Base-by-base conservation (phyloP, 345 rosid genomes). In the Cardiospermum halicacabum region DNA sequence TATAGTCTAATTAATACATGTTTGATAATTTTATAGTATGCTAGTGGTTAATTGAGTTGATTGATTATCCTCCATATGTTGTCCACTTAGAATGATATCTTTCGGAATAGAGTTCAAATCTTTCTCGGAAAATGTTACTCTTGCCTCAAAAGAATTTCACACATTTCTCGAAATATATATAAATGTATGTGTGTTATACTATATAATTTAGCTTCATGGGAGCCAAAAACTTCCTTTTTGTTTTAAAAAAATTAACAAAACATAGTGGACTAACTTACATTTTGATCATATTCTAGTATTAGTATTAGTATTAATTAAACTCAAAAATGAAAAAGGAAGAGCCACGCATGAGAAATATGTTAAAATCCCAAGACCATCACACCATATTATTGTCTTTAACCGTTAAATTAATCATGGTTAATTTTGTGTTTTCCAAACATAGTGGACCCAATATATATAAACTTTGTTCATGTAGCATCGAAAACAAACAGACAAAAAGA, bases 111-210 rank as follows among this genome's bases (percentile, higher is more conserved):
- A 39, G 12, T 16, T 47, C n/a, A 70, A 25, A 75, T 71, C 83
- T 81, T 85, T 79, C 77, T 83, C 72, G 88, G 82, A 82, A 78
- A 80, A 77, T 68, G 85, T 73, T 65, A 69, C 67, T 74, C 68
- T n/a, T 69, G 65, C 31, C 70, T n/a, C 11, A 43, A 47, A 47
- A 47, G 51, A 47, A 47, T 47, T 18, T 43, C 15, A 18, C 15
- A 43, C 2, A 43, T 3, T 34, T 34, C 9, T 34, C 9, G 4
- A 34, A 34, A 34, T 34, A 34, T 34, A 34, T 2, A 34, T 34
- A 34, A 34, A 43, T 43, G 12, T 39, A 39, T 9, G 49, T 43
- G 18, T n/a, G 1, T 43, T 16, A 16, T n/a, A n/a, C n/a, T n/a
- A n/a, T n/a, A n/a, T n/a, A n/a, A 43, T 1, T 43, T 1, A 43